A percentile compares a stretch with the other conserved stretches of the same genome.
phyloP scores from a whole-genome alignment of 2,329 filamentous ascomycete genomes.

The Furcasterigmium sp. region DNA sequence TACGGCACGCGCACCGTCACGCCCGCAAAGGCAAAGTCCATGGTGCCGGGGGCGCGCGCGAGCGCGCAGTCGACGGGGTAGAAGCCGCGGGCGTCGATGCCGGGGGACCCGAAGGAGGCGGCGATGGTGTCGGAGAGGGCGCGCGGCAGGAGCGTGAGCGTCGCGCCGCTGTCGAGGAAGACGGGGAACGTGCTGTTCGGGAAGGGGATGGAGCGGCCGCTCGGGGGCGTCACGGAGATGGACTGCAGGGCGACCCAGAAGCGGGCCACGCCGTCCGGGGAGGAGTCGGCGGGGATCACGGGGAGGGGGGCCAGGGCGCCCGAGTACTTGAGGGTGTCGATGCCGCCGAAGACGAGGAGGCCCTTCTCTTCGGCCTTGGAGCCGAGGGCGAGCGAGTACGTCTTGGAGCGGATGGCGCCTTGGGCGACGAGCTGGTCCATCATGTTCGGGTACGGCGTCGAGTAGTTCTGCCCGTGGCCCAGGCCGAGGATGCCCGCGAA shows the following conservation, averaged over 20 bases:
- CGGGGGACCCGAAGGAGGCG: constrained; percentile 38
- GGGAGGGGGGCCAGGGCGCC: constrained; percentile 56
- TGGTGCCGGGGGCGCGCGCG: constrained; percentile 30
- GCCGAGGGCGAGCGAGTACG: constrained; percentile 62
- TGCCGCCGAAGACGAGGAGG: constrained; percentile 63
- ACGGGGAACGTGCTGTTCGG: constrained; percentile 41
- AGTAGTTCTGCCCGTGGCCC: constrained; percentile 53
- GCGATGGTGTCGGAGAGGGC: constrained; percentile 45
- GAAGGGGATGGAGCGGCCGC: constrained; percentile 19
- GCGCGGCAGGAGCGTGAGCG: constrained; percentile 60
- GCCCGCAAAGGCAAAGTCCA: constrained; percentile 45
- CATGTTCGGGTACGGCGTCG: constrained; percentile 44
- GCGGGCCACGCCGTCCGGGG: constrained; percentile 47
- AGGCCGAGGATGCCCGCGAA: constrained; percentile 66
- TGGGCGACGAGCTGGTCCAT: constrained; percentile 44
- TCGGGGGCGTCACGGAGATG: constrained; percentile 34
- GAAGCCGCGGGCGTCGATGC: constrained; percentile 34
- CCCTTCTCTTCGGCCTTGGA: constrained; percentile 54
- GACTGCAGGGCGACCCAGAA: constrained; percentile 48
- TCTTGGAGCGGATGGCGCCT: constrained; percentile 52
- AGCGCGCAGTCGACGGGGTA: constrained; percentile 41
- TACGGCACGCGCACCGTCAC: constrained; percentile 44
- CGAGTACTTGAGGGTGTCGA: constrained; percentile 59
- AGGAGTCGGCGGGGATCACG: constrained; percentile 48
- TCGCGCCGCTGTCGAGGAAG: constrained; percentile 67